Conservation (phyloP, 306 rosid genomes). For the Medicago truncatula region DNA sequence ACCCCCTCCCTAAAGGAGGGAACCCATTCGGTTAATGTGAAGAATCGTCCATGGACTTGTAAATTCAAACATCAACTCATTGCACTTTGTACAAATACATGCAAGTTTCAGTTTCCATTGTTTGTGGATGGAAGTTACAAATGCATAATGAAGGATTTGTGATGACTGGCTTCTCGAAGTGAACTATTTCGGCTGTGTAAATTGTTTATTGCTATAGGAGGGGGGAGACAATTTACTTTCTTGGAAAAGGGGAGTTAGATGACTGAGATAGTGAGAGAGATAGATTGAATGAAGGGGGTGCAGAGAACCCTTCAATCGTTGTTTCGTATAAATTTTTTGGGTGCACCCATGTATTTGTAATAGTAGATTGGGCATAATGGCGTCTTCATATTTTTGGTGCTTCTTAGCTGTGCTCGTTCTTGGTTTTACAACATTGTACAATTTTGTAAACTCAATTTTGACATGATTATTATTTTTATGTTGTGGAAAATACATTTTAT, state of each 20-base stretch:
- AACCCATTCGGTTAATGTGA: conserved; percentile 80
- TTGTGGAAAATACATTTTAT: conserved; percentile 35
- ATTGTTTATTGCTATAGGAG: conserved; percentile 51
- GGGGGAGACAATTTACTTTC: conserved; percentile 40
- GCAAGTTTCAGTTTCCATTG: conserved; percentile 53
- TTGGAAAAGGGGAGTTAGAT: conserved; percentile 10
- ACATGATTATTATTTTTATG: background rate
- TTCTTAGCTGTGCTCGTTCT: conserved; percentile 38
- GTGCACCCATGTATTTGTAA: conserved; percentile 46
- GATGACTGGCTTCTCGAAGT: conserved; percentile 32
- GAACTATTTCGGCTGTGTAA: conserved; percentile 52
- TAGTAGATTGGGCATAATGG: conserved; percentile 39
- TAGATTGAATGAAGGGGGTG: conserved; percentile 40
- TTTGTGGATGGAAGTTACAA: conserved; percentile 32
- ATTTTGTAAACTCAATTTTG: conserved; percentile 46
- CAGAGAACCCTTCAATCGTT: conserved; percentile 33
- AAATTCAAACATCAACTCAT: conserved; percentile 54
- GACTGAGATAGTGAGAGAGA: conserved; percentile 15
- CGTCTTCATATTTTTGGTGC: conserved; percentile 44
- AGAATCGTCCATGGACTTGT: conserved; percentile 35
- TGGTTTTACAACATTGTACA: conserved; percentile 41
- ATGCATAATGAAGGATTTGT: conserved; percentile 44
- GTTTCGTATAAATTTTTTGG: conserved; percentile 4
- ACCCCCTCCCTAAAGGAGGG: conserved; percentile 64
- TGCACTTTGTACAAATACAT: conserved; percentile 57